phyloP scores from a whole-genome alignment of 2,329 filamentous ascomycete genomes.

The Fonsecaea erecta region DNA sequence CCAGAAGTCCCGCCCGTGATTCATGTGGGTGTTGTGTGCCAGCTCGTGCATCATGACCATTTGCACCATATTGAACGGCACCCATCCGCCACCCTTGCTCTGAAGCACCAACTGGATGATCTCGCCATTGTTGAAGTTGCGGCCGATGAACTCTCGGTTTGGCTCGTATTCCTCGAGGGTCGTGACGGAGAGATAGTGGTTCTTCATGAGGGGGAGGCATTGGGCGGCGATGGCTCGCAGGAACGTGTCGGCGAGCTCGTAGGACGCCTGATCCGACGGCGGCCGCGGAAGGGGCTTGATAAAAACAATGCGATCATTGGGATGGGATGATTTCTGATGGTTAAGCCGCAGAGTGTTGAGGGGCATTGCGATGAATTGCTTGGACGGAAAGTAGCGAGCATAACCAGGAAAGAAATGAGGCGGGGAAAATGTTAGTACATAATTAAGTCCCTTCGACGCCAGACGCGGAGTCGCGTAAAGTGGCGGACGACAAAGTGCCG shows the following conservation, averaged over 20 bases:
- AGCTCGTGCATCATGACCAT: constrained; percentile 97
- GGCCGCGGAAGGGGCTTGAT: constrained; percentile 75
- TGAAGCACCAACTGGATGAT: constrained; percentile 83
- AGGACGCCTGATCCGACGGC: constrained; percentile 50
- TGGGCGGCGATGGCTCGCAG: constrained; percentile 79
- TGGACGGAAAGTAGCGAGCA: constrained; percentile 23
- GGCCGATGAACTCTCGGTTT: constrained; percentile 81
- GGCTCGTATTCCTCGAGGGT: constrained; percentile 80
- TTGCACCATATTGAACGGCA: constrained; percentile 82
- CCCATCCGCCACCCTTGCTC: constrained; percentile 66
- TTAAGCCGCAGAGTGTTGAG: constrained; percentile 80
- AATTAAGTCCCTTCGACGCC: background rate
- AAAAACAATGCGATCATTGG: constrained; percentile 68
- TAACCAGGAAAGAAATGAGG: background rate
- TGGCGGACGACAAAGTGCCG: background rate
- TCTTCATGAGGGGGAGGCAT: constrained; percentile 74
- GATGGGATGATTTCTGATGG: constrained; percentile 37
- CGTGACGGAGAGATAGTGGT: constrained; percentile 67
- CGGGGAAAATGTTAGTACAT: background rate
- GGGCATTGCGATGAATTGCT: constrained; percentile 62
- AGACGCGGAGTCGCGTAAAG: constrained; percentile 18
- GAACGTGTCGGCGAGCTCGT: constrained; percentile 69
- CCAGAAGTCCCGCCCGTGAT: constrained; percentile 83
- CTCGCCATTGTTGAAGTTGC: constrained; percentile 89
- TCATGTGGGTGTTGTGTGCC: constrained; percentile 90